Conservation (phyloP, 257 asterid species). For the Solanum etuberosum region DNA sequence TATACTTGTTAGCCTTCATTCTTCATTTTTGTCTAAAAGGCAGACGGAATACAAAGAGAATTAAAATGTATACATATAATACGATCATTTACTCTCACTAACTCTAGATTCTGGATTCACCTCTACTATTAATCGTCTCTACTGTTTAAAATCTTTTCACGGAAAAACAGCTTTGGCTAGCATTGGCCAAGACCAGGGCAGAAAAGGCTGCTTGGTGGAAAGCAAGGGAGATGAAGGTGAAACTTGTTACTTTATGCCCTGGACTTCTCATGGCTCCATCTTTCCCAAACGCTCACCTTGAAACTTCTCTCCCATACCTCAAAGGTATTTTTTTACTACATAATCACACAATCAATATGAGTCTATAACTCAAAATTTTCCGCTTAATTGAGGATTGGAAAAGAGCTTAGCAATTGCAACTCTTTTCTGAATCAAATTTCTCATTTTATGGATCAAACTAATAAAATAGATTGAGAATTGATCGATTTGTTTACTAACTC, state of each 20-base stretch:
- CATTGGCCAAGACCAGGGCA: constrained; percentile 23
- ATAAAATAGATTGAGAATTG: neutral
- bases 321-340: constrained; percentile 7
- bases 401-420: neutral
- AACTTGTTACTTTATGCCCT: constrained; percentile 21
- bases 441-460: neutral
- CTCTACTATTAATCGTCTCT: neutral
- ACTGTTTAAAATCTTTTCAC: neutral
- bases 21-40: neutral
- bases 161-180: constrained; percentile 24
- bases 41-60: neutral
- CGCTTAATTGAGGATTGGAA: neutral
- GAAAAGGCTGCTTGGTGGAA: constrained; percentile 22
- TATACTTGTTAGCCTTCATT: neutral
- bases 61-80: neutral
- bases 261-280: constrained; percentile 23
- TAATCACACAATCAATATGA: neutral
- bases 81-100: neutral
- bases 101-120: neutral
- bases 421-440: neutral
- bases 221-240: constrained; percentile 18
- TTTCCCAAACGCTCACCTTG: constrained; percentile 18
- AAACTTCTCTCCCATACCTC: constrained; percentile 20
- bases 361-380: neutral
- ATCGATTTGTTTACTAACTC: neutral